These are phyloP conservation scores for Phytopythium kandeliae DNA, from an alignment of 352 stramenopile species.

Conservation along the genomic window DNA sequence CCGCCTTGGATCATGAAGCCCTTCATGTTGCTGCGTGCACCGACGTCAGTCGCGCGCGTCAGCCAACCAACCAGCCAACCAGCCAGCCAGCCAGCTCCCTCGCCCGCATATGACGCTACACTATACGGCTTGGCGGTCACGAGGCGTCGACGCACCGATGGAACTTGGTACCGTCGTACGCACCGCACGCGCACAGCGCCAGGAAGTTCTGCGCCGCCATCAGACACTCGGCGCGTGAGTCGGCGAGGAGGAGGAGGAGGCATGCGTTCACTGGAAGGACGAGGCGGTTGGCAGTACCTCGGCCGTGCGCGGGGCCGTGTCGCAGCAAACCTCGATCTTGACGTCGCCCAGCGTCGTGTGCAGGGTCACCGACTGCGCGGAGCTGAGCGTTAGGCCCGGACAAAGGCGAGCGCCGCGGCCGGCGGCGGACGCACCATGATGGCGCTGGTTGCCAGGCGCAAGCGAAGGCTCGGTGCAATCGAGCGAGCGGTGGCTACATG, in stretches of 20 bases:
- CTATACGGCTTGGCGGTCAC: too few species aligned
- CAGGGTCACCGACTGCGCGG: conserved; percentile 89
- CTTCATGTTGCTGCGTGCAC: conserved; percentile 84
- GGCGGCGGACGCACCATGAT: not conserved
- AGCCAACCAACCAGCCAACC: too few species aligned
- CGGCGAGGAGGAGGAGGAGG: not conserved
- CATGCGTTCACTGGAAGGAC: not conserved
- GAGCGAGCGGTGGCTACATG: too few species aligned
- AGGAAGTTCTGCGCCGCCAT: conserved; percentile 91
- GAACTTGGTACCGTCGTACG: conserved; percentile 90
- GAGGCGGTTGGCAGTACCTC: conserved; percentile 31
- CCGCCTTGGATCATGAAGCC: conserved; percentile 88
- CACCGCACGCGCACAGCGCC: conserved; percentile 89
- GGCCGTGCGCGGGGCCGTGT: conserved; percentile 87
- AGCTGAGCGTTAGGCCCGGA: not conserved
- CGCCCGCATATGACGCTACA: too few species aligned
- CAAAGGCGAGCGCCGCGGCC: not conserved
- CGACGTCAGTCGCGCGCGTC: too few species aligned
- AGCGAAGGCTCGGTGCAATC: too few species aligned
- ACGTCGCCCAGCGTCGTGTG: conserved; percentile 94
- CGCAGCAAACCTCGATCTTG: conserved; percentile 96
- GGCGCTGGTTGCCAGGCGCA: too few species aligned
- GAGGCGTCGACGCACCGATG: conserved; percentile 82
- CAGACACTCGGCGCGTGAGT: not conserved
- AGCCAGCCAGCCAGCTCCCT: too few species aligned